phyloP scores from a whole-genome alignment of 1,284 basidiomycete species.

The Fomitopsis betulina region DNA sequence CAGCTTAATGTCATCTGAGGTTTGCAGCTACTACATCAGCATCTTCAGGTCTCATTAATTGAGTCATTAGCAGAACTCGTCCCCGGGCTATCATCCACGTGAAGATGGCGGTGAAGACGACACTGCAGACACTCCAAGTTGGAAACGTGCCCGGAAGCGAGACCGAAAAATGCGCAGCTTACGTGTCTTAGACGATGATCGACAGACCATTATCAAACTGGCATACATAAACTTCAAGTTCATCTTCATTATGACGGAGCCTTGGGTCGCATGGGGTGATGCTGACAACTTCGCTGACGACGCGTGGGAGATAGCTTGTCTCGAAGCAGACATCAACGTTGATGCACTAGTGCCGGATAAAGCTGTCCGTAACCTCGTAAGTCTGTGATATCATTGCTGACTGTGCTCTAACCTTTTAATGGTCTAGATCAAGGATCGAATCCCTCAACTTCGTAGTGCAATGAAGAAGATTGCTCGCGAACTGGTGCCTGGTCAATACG shows the following conservation, averaged over 20 bases:
- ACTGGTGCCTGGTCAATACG: not conserved
- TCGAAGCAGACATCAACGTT: not conserved
- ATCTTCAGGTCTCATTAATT: no score
- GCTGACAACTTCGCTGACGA: not conserved
- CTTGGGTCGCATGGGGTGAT: not conserved
- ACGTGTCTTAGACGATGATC: not conserved
- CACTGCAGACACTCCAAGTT: not conserved
- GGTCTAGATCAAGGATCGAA: not conserved
- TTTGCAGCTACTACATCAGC: no score
- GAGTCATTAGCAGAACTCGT: no score
- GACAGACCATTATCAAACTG: not conserved
- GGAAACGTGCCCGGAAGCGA: not conserved
- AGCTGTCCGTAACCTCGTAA: not conserved
- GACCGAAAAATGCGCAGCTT: not conserved
- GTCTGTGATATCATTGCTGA: not conserved
- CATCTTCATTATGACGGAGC: not conserved
- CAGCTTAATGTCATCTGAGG: no score
- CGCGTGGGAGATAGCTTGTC: not conserved
- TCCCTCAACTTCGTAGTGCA: not conserved
- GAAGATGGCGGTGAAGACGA: not conserved
- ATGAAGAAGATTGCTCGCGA: not conserved
- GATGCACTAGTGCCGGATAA: no score
- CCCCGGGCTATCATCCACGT: no score
- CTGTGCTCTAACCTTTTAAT: not conserved
- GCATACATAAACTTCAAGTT: not conserved